These are phyloP conservation scores for Tulasnella sp. DNA, from an alignment of 768 basidiomycete species.

Conservation along the genomic window DNA sequence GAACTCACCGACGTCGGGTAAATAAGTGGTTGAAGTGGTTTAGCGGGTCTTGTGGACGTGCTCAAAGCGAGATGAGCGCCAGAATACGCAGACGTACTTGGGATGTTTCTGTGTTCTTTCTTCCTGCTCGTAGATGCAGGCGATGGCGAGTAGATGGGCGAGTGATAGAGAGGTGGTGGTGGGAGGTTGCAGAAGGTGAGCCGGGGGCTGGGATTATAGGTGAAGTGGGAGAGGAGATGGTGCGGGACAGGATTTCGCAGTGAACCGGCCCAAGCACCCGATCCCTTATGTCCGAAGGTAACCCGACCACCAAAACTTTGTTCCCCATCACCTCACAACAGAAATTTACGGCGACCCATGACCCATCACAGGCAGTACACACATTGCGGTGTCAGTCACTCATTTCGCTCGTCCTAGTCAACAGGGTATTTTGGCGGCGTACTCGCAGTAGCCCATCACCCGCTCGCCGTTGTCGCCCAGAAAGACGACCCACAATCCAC, in stretches of 20 bases:
- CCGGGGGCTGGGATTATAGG: slow-evolving; percentile 6
- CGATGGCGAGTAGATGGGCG: not conserved
- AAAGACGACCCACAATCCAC: not conserved
- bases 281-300: not conserved
- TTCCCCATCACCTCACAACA: not conserved
- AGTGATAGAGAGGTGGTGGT: not conserved
- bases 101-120: not conserved
- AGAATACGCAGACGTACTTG: not conserved
- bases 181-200: not conserved
- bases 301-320: not conserved
- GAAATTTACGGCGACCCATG: not conserved
- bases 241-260: slow-evolving; percentile 12
- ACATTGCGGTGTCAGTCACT: not conserved
- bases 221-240: not conserved
- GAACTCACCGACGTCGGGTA: not conserved
- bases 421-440: not conserved
- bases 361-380: not conserved
- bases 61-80: not conserved
- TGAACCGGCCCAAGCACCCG: slow-evolving; percentile 11
- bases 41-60: not conserved
- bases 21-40: not conserved
- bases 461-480: not conserved
- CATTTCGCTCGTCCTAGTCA: not conserved
- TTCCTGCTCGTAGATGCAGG: not conserved
- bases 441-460: not conserved